Base-by-base conservation (phyloP, 345 rosid genomes). In the Viola odorata region DNA sequence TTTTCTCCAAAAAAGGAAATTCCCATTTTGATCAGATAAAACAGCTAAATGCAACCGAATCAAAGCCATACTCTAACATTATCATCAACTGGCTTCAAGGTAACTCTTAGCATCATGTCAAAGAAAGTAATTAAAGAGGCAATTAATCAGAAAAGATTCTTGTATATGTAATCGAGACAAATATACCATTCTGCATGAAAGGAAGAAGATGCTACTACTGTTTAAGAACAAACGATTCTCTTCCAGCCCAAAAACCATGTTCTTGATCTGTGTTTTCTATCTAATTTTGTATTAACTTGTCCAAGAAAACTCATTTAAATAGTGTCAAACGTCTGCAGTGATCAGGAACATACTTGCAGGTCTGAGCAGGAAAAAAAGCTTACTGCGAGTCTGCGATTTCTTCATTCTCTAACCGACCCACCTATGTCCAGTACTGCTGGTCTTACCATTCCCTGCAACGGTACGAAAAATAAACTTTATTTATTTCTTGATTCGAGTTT, bases 341-440 rank as follows among this genome's bases (percentile, higher is more conserved):
- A 6, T 23, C 32, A 23, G 32, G 32, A 41, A 6, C 12, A 38
- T 1, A 38, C 4, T 9, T 12, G n/a, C 55, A 2, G 16, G 0
- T 17, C 9, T 1, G 37, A 12, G 55, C 23, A 7, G 10, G 4
- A 12, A 16, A 52, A 52, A 52, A 52, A 23, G 4, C 6, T 6
- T 23, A 52, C 12, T 7, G 9, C 55, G 55, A 14, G 16, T 12
- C 12, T 7, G 9, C 55, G 55, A 14, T 52, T 12, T 6, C 3
- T 23, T 5, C 55, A 52, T 52, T 52, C 38, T 52, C 37, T 37
- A 0, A 52, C 3, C 23, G 55, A 52, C 9, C 23, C 55, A 16
- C 12, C 55, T 10, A 64, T 74, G 68, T 57, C 74, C 12, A 51
- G 39, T 62, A 62, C 69, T 60, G 75, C 69, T 40, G 72, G 72